Evolutionary conservation across 2,329 filamentous ascomycete species (phyloP).

Genomic region (Penicillium olsonii): DNA sequence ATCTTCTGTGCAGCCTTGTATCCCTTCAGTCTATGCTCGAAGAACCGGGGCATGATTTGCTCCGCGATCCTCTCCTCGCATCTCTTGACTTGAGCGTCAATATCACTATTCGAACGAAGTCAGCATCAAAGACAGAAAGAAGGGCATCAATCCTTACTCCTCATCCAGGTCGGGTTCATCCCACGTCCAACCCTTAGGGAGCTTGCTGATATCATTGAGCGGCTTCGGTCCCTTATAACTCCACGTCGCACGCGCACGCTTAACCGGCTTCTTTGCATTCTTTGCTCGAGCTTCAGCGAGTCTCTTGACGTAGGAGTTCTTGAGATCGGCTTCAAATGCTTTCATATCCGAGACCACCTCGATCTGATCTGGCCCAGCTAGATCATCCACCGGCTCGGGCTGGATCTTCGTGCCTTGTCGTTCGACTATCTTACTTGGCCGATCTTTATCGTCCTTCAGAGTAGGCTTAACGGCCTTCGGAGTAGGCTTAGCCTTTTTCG

Average conservation of each 20-base stretch:
- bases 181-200: not conserved
- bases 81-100: slow-evolving; percentile 7
- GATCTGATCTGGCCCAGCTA: too few species aligned
- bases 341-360: not conserved
- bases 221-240: not conserved
- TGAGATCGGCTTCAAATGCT: not conserved
- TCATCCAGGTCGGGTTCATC: slow-evolving; percentile 1
- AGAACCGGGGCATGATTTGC: not conserved
- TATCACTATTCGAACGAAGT: not conserved
- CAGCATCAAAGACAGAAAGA: not conserved
- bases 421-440: too few species aligned
- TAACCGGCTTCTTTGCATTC: not conserved
- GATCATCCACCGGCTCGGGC: too few species aligned
- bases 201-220: not conserved
- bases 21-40: not conserved
- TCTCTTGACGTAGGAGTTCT: not conserved
- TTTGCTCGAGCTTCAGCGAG: not conserved
- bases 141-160: not conserved
- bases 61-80: slow-evolving; percentile 7
- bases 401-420: too few species aligned
- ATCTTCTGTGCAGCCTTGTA: not conserved
- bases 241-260: not conserved
- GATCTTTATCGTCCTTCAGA: too few species aligned
- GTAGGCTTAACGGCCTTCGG: too few species aligned
- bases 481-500: too few species aligned